Base-by-base conservation (phyloP, 495 filamentous ascomycete genomes). In the Ramalina intermedia region DNA sequence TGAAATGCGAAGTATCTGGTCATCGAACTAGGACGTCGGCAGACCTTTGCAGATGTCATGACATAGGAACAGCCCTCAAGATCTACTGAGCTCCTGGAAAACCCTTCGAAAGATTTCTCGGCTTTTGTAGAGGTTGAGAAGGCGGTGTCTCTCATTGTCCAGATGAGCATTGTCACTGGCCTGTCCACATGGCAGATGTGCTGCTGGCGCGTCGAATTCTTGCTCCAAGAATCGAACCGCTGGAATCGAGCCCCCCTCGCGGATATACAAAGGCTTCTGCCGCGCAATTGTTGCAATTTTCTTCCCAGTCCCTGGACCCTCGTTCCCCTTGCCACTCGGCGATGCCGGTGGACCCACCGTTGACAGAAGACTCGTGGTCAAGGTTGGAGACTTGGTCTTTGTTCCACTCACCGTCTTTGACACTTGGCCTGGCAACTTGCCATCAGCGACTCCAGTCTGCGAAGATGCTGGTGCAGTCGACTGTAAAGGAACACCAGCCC, bases 221-320 rank as follows among this genome's bases (percentile, higher is more conserved):
- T 94, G 91, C 62, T 98, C 91, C 41, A 98, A 62, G 62, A 96
- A 96, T 9, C 91, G 69, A 49, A 95, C 94, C 0, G 85, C 81
- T 1, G 93, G 89, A 54, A 98, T 96, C 0, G 83, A 89, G 3
- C 91, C 91, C 2, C 91, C 91, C 66, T 98, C 91, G 11, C 91
- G 78, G 58, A 98, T 98, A 62, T 93, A 98, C 18, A 98, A 73
- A 14, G 58, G 55, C 27, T 45, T 56, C 37, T 52, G 41, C 14
- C 29, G 14, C 24, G 9, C 24, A 47, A 26, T 9, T n/a, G 0
- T 44, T 14, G 17, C 4, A 6, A 4, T 8, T 13, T 4, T 20
- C 44, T 17, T 26, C n/a, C 21, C 16, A 17, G 29, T 29, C 20
- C 29, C 18, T n/a, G 18, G 27, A 13, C 13, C 17, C 17, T 11